phyloP scores from a whole-genome alignment of 1,284 basidiomycete species.

The Ustilago sp. region DNA sequence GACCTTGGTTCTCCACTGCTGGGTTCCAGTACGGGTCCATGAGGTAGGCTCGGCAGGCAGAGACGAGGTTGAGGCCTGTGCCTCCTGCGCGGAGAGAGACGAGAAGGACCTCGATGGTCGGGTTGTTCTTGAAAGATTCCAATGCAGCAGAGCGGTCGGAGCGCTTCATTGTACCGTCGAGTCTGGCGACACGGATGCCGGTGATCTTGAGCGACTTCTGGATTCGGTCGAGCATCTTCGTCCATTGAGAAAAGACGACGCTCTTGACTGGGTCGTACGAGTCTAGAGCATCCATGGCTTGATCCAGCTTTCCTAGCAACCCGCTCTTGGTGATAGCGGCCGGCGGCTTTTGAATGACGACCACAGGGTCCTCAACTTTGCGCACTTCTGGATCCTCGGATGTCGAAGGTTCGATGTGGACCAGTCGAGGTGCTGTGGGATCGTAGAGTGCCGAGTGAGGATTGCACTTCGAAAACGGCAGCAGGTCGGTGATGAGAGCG shows the following conservation, averaged over 20 bases:
- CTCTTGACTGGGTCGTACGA: slow-evolving; percentile 65
- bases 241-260: slow-evolving; percentile 72
- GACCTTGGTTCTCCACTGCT: slow-evolving; percentile 78
- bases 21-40: slow-evolving; percentile 99
- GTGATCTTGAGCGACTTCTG: slow-evolving; percentile 56
- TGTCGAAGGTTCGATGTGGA: slow-evolving; percentile 50
- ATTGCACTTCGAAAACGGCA: slow-evolving; percentile 67
- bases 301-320: slow-evolving; percentile 30
- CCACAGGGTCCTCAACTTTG: slow-evolving; percentile 46
- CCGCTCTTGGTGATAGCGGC: slow-evolving; percentile 31
- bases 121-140: slow-evolving; percentile 57
- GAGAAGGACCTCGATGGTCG: slow-evolving; percentile 63
- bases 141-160: slow-evolving; percentile 54
- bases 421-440: slow-evolving; percentile 57
- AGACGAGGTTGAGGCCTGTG: slow-evolving; percentile 78
- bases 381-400: slow-evolving; percentile 35
- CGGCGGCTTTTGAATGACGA: slow-evolving; percentile 43
- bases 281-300: slow-evolving; percentile 22
- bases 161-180: slow-evolving; percentile 66
- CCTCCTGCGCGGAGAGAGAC: slow-evolving; percentile 68
- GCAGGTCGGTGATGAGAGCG: slow-evolving; percentile 62
- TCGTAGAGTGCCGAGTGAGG: slow-evolving; percentile 59
- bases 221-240: slow-evolving; percentile 66
- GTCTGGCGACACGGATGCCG: slow-evolving; percentile 55
- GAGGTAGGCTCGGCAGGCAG: slow-evolving; percentile 79